A percentile compares a stretch with the other conserved stretches of the same genome.
Conservation (phyloP, 1,284 basidiomycete species). For the Microbotryum lychnidis-dioicae region DNA sequence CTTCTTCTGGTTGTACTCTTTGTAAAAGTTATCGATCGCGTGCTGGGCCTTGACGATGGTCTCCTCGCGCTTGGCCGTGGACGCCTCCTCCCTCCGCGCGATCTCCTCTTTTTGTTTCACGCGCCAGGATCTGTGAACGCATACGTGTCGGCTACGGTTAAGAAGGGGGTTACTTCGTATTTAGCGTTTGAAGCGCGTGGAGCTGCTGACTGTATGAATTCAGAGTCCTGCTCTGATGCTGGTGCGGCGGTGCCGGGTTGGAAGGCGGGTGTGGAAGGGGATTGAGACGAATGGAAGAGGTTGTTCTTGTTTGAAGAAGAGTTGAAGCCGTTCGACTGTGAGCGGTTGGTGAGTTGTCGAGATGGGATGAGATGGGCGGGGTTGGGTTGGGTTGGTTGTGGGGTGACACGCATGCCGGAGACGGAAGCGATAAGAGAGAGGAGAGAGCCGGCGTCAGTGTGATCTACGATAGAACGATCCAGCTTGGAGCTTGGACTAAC, state of each 20-base stretch:
- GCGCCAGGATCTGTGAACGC: conserved; percentile 64
- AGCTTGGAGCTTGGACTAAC: conserved; percentile 4
- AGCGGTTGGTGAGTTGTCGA: conserved; percentile 25
- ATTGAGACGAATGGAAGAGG: conserved; percentile 40
- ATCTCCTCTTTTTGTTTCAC: conserved; percentile 81
- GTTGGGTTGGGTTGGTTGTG: not conserved
- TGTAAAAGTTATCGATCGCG: conserved; percentile 92
- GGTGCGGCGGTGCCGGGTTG: conserved; percentile 48
- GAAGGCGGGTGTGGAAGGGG: conserved; percentile 47
- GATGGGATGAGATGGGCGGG: not conserved
- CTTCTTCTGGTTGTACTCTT: conserved; percentile 84
- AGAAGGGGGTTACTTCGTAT: not conserved
- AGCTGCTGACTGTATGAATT: conserved; percentile 65
- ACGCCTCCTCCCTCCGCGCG: conserved; percentile 65
- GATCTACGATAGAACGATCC: not conserved
- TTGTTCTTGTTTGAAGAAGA: conserved; percentile 38
- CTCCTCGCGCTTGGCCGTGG: conserved; percentile 71
- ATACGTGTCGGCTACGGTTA: not conserved
- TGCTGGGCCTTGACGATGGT: conserved; percentile 81
- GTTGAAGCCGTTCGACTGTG: not conserved
- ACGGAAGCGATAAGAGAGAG: not conserved
- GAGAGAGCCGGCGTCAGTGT: not conserved
- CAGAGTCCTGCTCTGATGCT: conserved; percentile 65
- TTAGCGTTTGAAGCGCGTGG: not conserved
- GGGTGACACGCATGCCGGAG: not conserved